Base-by-base conservation (phyloP, 1,139 yeast species). In the Pichia sp. region DNA sequence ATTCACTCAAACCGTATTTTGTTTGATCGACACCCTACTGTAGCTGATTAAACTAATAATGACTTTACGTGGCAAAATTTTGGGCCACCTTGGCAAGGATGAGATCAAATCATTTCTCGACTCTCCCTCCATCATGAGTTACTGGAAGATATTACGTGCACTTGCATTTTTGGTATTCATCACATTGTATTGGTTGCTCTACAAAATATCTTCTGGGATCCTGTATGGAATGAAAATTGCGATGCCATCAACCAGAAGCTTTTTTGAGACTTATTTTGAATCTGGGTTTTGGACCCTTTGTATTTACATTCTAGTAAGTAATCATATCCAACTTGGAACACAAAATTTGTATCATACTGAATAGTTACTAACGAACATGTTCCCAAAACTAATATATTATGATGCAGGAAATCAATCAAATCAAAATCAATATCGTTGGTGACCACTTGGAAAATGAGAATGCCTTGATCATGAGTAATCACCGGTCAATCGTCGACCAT, bases 401-500 rank as follows among this genome's bases (percentile, higher is more conserved):
- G n/a, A n/a, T n/a, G n/a, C 16, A 25, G 27, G 59, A 60, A 20
- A 34, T 60, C 29, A 69, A 70, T 43, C 49, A 56, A 6, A 64
- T 71, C 10, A 49, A 55, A 12, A 48, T 72, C 17, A 52, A 56
- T 17, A 39, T 72, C 1, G 40, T 57, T 5, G 79, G 79, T 1
- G 77, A 72, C 42, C 35, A 47, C 2, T 42, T 72, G 18, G 66
- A 60, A 26, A 42, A 62, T 9, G 76, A 69, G 26, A 66, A 74
- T 13, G 73, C 78, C 0, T 44, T 73, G 4, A 45, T 74, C 15
- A 49, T 73, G 6, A 47, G 72, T 38, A 79, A 79, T 47, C 87
- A 79, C 50, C 61, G 56, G 29, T 73, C 83, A 1, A 46, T 72
- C 13, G 66, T 69, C 1, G 87, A 79, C 50, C 69, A 72, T 50